A percentile compares a stretch with the other conserved stretches of the same genome.
Evolutionary conservation across 441 rosid genomes (phyloP).

Genomic region (Kokia cookei): DNA sequence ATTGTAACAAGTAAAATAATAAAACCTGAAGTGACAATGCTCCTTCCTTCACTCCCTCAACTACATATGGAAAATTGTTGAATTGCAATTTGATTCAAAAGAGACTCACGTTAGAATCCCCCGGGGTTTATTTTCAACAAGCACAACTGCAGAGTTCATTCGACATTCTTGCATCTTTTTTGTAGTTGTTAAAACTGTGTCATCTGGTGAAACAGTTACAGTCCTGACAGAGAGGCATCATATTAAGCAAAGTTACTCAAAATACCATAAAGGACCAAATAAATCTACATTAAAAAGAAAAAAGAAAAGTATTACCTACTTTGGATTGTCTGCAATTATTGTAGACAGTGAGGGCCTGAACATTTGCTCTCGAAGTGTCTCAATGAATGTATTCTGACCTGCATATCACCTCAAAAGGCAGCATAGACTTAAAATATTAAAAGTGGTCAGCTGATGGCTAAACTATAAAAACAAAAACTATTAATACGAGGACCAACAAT

Average conservation of each 20-base stretch:
- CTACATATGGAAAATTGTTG: background rate
- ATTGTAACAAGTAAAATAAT: background rate
- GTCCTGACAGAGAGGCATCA: slow-evolving; percentile 50
- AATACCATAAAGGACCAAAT: background rate
- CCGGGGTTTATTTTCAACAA: slow-evolving; percentile 57
- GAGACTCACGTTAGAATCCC: slow-evolving; percentile 88
- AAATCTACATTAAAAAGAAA: background rate
- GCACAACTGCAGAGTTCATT: slow-evolving; percentile 67
- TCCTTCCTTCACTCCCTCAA: background rate
- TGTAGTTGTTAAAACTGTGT: slow-evolving; percentile 65
- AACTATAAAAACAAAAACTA: slow-evolving; percentile 2
- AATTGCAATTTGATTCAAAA: background rate
- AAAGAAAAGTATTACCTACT: slow-evolving; percentile 63
- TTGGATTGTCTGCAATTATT: slow-evolving; percentile 77
- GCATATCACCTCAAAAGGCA: slow-evolving; percentile 16
- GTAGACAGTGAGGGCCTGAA: slow-evolving; percentile 88
- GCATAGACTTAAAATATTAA: background rate
- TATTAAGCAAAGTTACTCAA: slow-evolving; percentile 17
- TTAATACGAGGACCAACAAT: background rate
- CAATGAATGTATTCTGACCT: slow-evolving; percentile 83
- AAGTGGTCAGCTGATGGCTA: background rate
- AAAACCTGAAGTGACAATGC: background rate
- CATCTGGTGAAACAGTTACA: slow-evolving; percentile 75
- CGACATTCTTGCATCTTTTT: slow-evolving; percentile 83
- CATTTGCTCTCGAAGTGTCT: slow-evolving; percentile 85